Percentiles rank a stretch among this genome's conserved stretches.
These are phyloP conservation scores for Violaceomyces palustris DNA, from an alignment of 1,284 basidiomycete species.

Conservation along the genomic window DNA sequence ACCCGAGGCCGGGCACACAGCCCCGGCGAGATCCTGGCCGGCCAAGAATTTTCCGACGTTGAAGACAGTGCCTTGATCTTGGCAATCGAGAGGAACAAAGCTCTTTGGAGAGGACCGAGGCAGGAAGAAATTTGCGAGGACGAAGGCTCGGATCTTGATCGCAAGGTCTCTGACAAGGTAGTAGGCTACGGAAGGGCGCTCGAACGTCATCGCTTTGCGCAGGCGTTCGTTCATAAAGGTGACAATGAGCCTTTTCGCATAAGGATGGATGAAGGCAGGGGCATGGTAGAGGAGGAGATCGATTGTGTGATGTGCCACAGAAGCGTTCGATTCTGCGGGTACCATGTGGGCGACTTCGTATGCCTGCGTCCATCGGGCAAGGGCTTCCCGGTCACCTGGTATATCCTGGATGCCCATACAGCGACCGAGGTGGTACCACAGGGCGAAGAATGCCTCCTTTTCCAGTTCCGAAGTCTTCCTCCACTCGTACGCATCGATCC, in stretches of 20 bases:
- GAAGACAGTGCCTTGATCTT: constrained; percentile 11
- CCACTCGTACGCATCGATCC: constrained; percentile 25
- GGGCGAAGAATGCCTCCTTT: constrained; percentile 22
- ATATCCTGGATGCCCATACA: constrained; percentile 27
- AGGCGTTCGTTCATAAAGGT: constrained; percentile 21
- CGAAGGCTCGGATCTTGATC: constrained; percentile 1
- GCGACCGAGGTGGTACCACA: constrained; percentile 23
- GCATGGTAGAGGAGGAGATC: constrained; percentile 14
- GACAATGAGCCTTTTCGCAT: constrained; percentile 9
- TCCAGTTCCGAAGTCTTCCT: constrained; percentile 11
- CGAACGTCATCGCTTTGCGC: constrained; percentile 14
- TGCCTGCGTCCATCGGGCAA: constrained; percentile 12
- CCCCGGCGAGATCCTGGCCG: not conserved
- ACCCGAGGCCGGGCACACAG: constrained; percentile 28
- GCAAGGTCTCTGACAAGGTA: constrained; percentile 7
- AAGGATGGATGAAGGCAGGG: constrained; percentile 6
- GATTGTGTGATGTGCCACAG: constrained; percentile 25
- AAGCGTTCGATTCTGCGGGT: constrained; percentile 11
- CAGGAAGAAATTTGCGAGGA: constrained; percentile 5
- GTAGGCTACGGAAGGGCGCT: constrained; percentile 5
- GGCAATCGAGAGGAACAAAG: constrained; percentile 10
- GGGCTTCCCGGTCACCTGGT: constrained; percentile 9
- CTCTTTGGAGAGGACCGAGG: constrained; percentile 9
- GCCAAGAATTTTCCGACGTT: constrained; percentile 10
- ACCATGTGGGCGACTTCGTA: constrained; percentile 23